These are phyloP conservation scores for Coemansia guatemalensis DNA, from an alignment of 192 early-diverging fungal species.

Conservation along the genomic window DNA sequence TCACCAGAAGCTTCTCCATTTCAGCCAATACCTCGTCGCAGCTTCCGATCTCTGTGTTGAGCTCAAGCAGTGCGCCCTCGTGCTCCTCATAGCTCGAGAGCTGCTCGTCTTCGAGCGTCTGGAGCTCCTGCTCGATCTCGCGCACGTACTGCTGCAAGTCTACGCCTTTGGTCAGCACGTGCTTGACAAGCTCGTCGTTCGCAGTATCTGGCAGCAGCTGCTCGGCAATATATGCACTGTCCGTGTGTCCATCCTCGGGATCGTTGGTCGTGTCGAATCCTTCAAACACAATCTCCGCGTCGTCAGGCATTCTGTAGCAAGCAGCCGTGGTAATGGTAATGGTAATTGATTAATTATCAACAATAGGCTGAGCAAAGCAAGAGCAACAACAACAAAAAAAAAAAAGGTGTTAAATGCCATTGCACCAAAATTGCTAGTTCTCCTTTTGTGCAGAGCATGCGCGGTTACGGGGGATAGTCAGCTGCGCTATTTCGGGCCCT, in stretches of 20 bases:
- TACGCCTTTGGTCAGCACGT: constrained; percentile 76
- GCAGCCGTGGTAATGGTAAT: background rate
- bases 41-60: constrained; percentile 53
- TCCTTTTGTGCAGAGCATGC: background rate
- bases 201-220: constrained; percentile 60
- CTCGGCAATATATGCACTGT: background rate
- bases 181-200: constrained; percentile 81
- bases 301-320: background rate
- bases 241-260: constrained; percentile 2
- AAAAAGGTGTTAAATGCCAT: background rate
- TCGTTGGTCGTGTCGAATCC: constrained; percentile 45
- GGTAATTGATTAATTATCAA: background rate
- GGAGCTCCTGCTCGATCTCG: constrained; percentile 73
- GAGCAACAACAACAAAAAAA: too few species aligned
- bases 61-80: constrained; percentile 32
- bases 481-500: background rate
- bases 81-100: constrained; percentile 49
- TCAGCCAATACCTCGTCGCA: constrained; percentile 77
- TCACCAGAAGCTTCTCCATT: constrained; percentile 83
- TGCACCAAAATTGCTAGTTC: background rate
- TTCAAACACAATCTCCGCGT: constrained; percentile 36
- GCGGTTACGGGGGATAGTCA: background rate
- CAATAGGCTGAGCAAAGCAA: background rate
- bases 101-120: constrained; percentile 67
- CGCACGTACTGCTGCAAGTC: constrained; percentile 85